These are phyloP conservation scores for Eucommia ulmoides DNA, from an alignment of 257 asterid genomes.

Conservation along the genomic window DNA sequence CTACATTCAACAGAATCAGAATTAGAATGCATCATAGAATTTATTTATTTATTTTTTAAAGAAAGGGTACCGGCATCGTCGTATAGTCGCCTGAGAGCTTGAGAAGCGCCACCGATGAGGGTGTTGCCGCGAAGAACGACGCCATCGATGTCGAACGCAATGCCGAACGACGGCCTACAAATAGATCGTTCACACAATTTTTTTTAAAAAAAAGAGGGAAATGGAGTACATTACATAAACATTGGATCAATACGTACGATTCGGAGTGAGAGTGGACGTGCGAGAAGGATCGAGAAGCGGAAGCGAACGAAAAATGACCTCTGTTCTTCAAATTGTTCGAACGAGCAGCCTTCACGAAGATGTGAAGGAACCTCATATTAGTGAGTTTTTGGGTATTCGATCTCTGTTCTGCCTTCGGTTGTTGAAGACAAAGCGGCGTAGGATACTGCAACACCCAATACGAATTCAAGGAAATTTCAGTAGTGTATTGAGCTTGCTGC, in stretches of 20 bases:
- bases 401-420: too few relatives aligned
- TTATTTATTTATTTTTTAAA: neutral
- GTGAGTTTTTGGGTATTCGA: too few relatives aligned
- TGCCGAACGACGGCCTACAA: conserved; percentile 55
- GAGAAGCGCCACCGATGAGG: conserved; percentile 79
- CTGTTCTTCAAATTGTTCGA: conserved; percentile 6
- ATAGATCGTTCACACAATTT: neutral
- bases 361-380: conserved; percentile 23
- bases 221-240: conserved; percentile 12
- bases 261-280: conserved; percentile 18
- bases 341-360: conserved; percentile 16
- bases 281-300: conserved; percentile 13
- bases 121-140: conserved; percentile 65
- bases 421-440: too few relatives aligned
- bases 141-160: conserved; percentile 95
- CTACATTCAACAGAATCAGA: too few relatives aligned
- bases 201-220: neutral
- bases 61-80: conserved; percentile 33
- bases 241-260: neutral
- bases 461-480: too few relatives aligned
- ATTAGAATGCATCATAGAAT: too few relatives aligned
- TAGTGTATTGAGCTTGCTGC: too few relatives aligned
- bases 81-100: conserved; percentile 63
- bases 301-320: conserved; percentile 11
- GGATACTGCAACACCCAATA: too few relatives aligned